Evolutionary conservation across 805 yeast species (phyloP).

Genomic region (Ogataea populi-albae): DNA sequence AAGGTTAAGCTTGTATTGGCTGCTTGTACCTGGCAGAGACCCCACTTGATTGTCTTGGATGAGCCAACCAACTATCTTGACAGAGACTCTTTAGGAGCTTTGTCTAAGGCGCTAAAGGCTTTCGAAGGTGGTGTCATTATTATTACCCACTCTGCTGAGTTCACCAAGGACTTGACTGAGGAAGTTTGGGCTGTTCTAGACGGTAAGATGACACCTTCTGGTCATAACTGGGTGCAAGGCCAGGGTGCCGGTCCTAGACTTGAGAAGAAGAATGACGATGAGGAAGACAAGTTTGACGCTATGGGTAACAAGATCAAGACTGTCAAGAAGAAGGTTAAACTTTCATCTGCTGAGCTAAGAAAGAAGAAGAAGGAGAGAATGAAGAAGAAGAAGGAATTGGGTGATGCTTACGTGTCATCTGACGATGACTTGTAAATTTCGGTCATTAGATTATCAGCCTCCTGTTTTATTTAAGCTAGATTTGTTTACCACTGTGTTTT

Average conservation of each 20-base stretch:
- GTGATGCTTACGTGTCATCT: constrained; percentile 98
- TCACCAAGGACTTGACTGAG: constrained; percentile 98
- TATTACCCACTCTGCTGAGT: constrained; percentile 99
- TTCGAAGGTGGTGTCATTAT: constrained; percentile 99
- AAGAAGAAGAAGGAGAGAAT: constrained; percentile 99
- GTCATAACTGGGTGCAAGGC: constrained; percentile 99
- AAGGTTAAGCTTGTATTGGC: constrained; percentile 99
- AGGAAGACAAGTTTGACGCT: constrained; percentile 99
- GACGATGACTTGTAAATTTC: constrained; percentile 74
- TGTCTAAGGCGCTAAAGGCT: constrained; percentile 96
- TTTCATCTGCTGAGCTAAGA: constrained; percentile 98
- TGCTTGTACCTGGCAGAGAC: constrained; percentile 99
- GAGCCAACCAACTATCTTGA: constrained; percentile 99
- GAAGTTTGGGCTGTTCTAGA: constrained; percentile 99
- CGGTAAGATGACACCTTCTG: constrained; percentile 99
- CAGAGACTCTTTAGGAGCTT: constrained; percentile 99
- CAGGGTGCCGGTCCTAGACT: constrained; percentile 99
- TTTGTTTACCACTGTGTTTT: no score
- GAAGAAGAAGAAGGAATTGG: constrained; percentile 99
- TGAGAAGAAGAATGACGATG: constrained; percentile 86
- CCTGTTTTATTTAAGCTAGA: constrained; percentile 2
- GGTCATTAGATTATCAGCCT: not conserved
- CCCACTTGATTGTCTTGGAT: constrained; percentile 98
- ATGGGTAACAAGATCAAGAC: constrained; percentile 99
- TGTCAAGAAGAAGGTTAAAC: constrained; percentile 95